Conservation (phyloP, 345 rosid genomes). For the Eucalyptus tenuipes region DNA sequence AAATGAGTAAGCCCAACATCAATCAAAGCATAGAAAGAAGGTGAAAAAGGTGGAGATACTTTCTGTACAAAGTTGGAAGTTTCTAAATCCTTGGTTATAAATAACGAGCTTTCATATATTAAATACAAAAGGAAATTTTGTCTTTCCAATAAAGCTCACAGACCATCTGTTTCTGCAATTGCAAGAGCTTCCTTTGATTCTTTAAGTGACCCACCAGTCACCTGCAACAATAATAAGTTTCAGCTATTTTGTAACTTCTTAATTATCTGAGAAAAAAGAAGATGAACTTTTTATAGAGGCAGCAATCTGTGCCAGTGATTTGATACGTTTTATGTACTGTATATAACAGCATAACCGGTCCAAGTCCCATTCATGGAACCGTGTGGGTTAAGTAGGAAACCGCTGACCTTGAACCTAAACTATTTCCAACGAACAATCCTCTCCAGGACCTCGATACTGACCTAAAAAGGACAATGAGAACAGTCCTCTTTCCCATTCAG, state of each 20-base stretch:
- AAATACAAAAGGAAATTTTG: neutral
- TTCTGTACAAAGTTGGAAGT: neutral
- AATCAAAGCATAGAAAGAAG: neutral
- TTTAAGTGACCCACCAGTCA: constrained; percentile 90
- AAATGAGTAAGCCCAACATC: neutral
- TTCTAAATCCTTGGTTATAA: neutral
- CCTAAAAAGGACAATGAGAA: neutral
- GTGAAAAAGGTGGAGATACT: neutral
- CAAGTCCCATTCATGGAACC: neutral
- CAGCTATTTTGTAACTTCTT: neutral
- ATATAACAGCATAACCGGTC: rapidly evolving
- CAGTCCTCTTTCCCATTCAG: neutral
- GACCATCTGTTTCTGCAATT: constrained; percentile 94
- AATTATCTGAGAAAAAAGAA: neutral
- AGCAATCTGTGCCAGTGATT: neutral
- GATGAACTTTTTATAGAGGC: neutral
- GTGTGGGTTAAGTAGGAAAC: neutral
- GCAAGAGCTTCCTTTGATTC: constrained; percentile 94
- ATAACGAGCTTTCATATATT: neutral
- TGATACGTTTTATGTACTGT: neutral
- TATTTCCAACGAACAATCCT: neutral
- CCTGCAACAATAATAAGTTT: constrained; percentile 20
- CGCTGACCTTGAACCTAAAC: neutral
- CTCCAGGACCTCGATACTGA: neutral
- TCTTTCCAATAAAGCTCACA: neutral